Evolutionary conservation across 2,329 filamentous ascomycete genomes (phyloP), one percentile per base, ranked within the genome.

Genomic region (Pseudodiploospora longispora): DNA sequence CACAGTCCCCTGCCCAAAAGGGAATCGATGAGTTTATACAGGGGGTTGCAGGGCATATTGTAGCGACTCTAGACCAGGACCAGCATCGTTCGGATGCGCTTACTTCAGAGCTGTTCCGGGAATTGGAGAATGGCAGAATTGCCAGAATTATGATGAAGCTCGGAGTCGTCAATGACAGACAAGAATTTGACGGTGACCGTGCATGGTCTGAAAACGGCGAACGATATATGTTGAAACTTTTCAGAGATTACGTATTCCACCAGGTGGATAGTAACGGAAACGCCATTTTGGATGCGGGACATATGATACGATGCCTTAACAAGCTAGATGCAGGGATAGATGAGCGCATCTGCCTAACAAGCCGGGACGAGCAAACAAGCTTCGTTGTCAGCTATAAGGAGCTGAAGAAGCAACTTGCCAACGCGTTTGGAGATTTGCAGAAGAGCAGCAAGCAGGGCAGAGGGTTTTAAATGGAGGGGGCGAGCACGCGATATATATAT

Each of bases 201-300:
- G 73, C 78, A 40, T 98, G 93, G 91, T 87, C 88, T 4, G 91
- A 97, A 63, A 93, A 86, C 39, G 91, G 91, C 28, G 88, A 95
- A 56, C 80, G 90, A 29, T 97, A 95, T 62, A 85, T 87, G 60
- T 73, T 98, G 51, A 96, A 95, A 66, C 76, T 98, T 6, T 97
- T 97, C 71, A 80, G 93, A 40, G 93, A 98, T 65, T 97, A 94
- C 56, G 87, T 96, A 35, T 98, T 97, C 67, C 93, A 98, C 63
- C 90, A 95, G 58, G 89, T 96, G 9, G 89, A 97, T 60, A 76
- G 79, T 30, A 81, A 87, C 46, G 89, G 88, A 10, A 84, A 86
- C 42, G 85, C 93, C 0, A 83, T 90, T 2, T 73, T 95, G 5
- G 87, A 96, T 59, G 71, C 96, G 46, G 91, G 85, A 3, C 90